Evolutionary conservation across 805 yeast genomes (phyloP).

Genomic region (Suhomyces sp.): DNA sequence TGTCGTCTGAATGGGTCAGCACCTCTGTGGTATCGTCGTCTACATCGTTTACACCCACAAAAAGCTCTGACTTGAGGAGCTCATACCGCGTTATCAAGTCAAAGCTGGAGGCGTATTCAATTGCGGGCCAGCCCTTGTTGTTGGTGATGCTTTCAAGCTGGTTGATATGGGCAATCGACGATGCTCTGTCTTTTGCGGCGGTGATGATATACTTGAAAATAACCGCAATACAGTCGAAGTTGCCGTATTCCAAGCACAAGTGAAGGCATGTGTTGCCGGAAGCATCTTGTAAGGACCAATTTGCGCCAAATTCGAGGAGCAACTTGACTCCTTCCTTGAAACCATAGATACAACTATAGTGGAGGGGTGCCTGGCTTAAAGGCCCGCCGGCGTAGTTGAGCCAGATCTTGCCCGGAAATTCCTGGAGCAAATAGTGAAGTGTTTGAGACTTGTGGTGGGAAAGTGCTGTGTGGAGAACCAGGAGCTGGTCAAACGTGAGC

Average conservation of each 20-base stretch:
- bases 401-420: constrained; percentile 37
- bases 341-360: constrained; percentile 60
- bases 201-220: constrained; percentile 15
- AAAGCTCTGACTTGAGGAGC: constrained; percentile 16
- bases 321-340: constrained; percentile 61
- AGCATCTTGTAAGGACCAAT: constrained; percentile 25
- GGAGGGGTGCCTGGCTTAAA: constrained; percentile 57
- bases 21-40: neutral
- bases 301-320: constrained; percentile 70
- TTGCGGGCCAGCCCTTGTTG: constrained; percentile 51
- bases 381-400: constrained; percentile 57
- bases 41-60: neutral
- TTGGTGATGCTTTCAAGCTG: constrained; percentile 51
- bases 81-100: constrained; percentile 25
- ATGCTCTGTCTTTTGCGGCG: constrained; percentile 9
- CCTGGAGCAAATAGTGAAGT: constrained; percentile 61
- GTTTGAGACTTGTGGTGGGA: constrained; percentile 60
- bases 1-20: neutral
- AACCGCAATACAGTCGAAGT: constrained; percentile 45
- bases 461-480: constrained; percentile 72
- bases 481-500: constrained; percentile 51
- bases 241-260: constrained; percentile 58
- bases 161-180: constrained; percentile 38
- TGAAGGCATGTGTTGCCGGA: constrained; percentile 40
- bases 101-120: constrained; percentile 31